phyloP scores from a whole-genome alignment of 2,329 filamentous ascomycete genomes.

The Didymella pinodella region DNA sequence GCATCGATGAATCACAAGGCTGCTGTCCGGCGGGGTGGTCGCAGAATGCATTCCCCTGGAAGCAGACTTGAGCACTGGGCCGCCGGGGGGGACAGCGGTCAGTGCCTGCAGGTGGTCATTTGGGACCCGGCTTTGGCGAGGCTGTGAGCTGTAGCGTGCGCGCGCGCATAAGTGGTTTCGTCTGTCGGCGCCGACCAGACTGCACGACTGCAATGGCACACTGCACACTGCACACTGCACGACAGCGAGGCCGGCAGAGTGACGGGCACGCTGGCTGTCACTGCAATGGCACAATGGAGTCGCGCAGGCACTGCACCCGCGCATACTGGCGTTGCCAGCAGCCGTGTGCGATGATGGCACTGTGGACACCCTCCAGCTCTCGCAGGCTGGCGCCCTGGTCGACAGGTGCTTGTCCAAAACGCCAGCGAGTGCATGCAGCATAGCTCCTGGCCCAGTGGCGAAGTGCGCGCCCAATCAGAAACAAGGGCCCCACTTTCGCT shows the following conservation, averaged over 20 bases:
- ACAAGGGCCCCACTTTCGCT: constrained; percentile 17
- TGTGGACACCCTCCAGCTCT: background rate
- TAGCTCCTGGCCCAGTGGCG: constrained; percentile 16
- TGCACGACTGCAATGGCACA: background rate
- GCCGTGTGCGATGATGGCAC: constrained; percentile 1
- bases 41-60: constrained; percentile 38
- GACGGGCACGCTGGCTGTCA: background rate
- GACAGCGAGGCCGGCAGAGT: background rate
- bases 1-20: constrained; percentile 21
- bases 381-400: constrained; percentile 10
- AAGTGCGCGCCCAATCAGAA: constrained; percentile 26
- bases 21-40: constrained; percentile 24
- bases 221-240: background rate
- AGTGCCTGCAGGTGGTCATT: constrained; percentile 32
- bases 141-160: constrained; percentile 38
- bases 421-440: constrained; percentile 2
- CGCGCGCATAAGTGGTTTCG: constrained; percentile 37
- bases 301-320: background rate
- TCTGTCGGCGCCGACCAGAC: constrained; percentile 1
- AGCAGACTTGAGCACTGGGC: constrained; percentile 22
- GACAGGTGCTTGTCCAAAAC: constrained; percentile 13
- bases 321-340: background rate
- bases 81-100: constrained; percentile 35
- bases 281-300: background rate
- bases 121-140: constrained; percentile 29